Base-by-base conservation (phyloP, 805 yeast species). In the Candida sanyiensis region DNA sequence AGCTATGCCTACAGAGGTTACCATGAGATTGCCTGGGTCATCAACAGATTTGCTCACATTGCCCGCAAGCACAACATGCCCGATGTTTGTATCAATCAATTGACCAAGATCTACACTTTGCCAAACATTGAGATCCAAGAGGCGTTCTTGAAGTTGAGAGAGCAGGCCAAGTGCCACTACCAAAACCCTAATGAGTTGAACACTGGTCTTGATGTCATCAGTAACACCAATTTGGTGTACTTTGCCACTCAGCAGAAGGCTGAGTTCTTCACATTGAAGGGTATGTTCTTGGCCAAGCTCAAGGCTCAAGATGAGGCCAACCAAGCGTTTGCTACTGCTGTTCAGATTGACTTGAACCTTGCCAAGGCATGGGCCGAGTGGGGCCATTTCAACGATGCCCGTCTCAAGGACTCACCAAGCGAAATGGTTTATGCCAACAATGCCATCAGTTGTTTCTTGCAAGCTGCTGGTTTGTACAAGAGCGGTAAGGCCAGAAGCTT, bases 341-440 rank as follows among this genome's bases (percentile, higher is more conserved):
- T 93, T 15, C 97, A 93, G 60, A 80, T 93, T 41, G 98, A 94
- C 55, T 72, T 90, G 50, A 87, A 89, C 52, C 63, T 93, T 33
- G 96, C 97, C 2, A 90, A 93, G 59, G 97, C 98, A 0, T 93
- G 99, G 99, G 97, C 97, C 4, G 97, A 94, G 58, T 93, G 99
- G 99, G 99, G 98, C 44, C 78, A 80, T 57, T 93, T 87, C 65
- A 89, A 89, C 57, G 98, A 93, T 51, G 75, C 80, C 21, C 70
- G 96, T 29, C 80, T 87, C 59, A 83, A 85, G 48, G 95, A 87
- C 48, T 81, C 80, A 44, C 90, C 89, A 1, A 75, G 68, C 35
- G 94, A 86, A 51, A 78, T 83, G 63, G 75, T 77, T 17, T 80
- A 77, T 61, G 98, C 97, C 15, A 83, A 87, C 46, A 88, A 89